These are phyloP conservation scores for Collybia mongolica DNA, from an alignment of 768 basidiomycete species.

Conservation along the genomic window DNA sequence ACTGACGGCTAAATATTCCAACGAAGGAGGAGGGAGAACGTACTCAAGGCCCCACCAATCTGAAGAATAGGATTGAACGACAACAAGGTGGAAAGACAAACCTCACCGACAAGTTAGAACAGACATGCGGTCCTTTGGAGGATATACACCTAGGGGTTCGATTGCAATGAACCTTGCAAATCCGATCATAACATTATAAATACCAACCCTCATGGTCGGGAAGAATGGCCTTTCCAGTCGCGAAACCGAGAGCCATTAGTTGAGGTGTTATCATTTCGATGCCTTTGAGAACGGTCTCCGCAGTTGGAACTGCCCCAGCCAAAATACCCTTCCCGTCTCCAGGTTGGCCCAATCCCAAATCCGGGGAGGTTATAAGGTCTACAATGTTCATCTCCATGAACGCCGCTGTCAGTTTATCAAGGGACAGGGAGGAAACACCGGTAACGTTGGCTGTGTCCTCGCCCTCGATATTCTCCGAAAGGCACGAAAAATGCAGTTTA, in stretches of 20 bases:
- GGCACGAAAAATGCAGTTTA: conserved; percentile 52
- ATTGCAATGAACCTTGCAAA: conserved; percentile 1
- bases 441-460: conserved; percentile 19
- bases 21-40: conserved; percentile 67
- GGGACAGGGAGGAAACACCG: conserved; percentile 45
- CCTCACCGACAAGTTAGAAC: conserved; percentile 68
- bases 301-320: conserved; percentile 74
- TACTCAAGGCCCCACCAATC: conserved; percentile 94
- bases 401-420: conserved; percentile 46
- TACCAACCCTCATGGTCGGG: conserved; percentile 64
- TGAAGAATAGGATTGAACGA: conserved; percentile 23
- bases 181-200: neutral
- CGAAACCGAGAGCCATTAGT: conserved; percentile 75
- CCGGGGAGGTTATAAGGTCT: conserved; percentile 55
- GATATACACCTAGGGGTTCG: conserved; percentile 49
- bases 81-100: neutral
- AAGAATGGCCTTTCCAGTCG: conserved; percentile 60
- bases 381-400: conserved; percentile 64
- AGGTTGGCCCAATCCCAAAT: conserved; percentile 75
- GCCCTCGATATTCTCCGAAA: conserved; percentile 23
- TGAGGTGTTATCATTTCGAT: conserved; percentile 72
- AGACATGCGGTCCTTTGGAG: conserved; percentile 76
- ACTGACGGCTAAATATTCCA: conserved; percentile 58
- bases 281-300: conserved; percentile 69
- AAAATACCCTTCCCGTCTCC: conserved; percentile 65